phyloP scores from a whole-genome alignment of 1,139 yeast species.

The Pichia sp. region DNA sequence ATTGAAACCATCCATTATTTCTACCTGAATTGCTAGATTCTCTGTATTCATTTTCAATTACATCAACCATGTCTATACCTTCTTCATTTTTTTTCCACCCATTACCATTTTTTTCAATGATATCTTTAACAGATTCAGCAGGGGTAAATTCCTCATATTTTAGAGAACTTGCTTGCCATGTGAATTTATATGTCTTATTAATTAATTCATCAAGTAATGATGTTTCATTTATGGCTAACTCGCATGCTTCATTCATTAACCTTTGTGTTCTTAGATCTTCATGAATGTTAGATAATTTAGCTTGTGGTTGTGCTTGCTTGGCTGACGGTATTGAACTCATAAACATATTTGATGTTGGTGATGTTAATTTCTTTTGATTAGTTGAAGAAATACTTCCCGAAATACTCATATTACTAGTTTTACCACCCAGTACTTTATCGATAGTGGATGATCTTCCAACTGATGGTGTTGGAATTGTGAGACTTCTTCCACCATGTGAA shows the following conservation, averaged over 20 bases:
- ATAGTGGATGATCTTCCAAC: not conserved
- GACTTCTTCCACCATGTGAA: not conserved
- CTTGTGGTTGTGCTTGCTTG: not conserved
- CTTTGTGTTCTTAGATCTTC: slow-evolving; percentile 7
- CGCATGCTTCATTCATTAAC: slow-evolving; percentile 16
- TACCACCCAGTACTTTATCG: not conserved
- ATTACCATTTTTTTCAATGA: slow-evolving; percentile 59
- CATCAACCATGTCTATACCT: slow-evolving; percentile 30
- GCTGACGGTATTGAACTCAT: not conserved
- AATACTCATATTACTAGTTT: not conserved
- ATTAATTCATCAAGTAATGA: slow-evolving; percentile 24
- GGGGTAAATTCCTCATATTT: slow-evolving; percentile 65
- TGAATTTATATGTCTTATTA: slow-evolving; percentile 57
- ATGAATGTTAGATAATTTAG: not conserved
- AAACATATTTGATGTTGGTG: not conserved
- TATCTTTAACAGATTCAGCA: slow-evolving; percentile 65
- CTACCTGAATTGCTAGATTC: not conserved
- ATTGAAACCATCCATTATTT: not conserved
- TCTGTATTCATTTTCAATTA: slow-evolving; percentile 20
- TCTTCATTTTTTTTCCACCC: slow-evolving; percentile 51
- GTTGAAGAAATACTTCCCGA: not conserved
- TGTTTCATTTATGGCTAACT: slow-evolving; percentile 6
- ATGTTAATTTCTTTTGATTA: not conserved
- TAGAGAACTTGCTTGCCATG: slow-evolving; percentile 50
- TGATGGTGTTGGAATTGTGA: not conserved